phyloP scores from a whole-genome alignment of 106 monocot species.

The Apostasia ramifera region DNA sequence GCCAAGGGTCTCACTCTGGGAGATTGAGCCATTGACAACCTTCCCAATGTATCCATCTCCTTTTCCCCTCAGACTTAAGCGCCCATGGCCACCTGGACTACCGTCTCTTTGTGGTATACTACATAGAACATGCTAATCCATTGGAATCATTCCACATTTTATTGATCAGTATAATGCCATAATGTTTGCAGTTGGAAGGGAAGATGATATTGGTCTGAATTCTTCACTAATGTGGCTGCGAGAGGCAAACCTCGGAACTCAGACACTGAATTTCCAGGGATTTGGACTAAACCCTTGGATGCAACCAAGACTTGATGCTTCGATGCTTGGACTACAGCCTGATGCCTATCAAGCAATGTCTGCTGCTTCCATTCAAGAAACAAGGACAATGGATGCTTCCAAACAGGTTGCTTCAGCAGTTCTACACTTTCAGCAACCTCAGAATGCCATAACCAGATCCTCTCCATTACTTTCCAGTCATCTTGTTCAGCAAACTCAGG shows the following conservation, averaged over 20 bases:
- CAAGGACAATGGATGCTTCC: slow-evolving; percentile 39
- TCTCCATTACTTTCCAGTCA: slow-evolving; percentile 27
- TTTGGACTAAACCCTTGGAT: slow-evolving; percentile 62
- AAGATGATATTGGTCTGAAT: slow-evolving; percentile 53
- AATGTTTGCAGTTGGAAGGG: slow-evolving; percentile 34
- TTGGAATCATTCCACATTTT: neutral
- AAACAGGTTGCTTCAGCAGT: slow-evolving; percentile 32
- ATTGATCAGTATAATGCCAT: slow-evolving; percentile 16
- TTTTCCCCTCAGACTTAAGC: slow-evolving; percentile 86
- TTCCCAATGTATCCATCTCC: slow-evolving; percentile 95
- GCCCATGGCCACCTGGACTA: slow-evolving; percentile 84
- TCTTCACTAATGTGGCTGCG: slow-evolving; percentile 64
- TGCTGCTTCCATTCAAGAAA: slow-evolving; percentile 54
- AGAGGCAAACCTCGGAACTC: slow-evolving; percentile 55
- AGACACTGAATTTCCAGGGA: slow-evolving; percentile 71
- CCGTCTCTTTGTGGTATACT: slow-evolving; percentile 52
- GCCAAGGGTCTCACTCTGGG: slow-evolving; percentile 94
- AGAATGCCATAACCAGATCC: slow-evolving; percentile 15
- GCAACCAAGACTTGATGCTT: slow-evolving; percentile 56
- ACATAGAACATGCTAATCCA: slow-evolving; percentile 21
- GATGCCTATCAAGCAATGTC: slow-evolving; percentile 64
- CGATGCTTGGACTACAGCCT: slow-evolving; percentile 62
- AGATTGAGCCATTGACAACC: slow-evolving; percentile 92
- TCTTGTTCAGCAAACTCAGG: slow-evolving; percentile 28
- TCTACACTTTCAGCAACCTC: slow-evolving; percentile 53